Conservation (phyloP, 768 basidiomycete genomes). For the Brasilioporus rufonigricans region DNA sequence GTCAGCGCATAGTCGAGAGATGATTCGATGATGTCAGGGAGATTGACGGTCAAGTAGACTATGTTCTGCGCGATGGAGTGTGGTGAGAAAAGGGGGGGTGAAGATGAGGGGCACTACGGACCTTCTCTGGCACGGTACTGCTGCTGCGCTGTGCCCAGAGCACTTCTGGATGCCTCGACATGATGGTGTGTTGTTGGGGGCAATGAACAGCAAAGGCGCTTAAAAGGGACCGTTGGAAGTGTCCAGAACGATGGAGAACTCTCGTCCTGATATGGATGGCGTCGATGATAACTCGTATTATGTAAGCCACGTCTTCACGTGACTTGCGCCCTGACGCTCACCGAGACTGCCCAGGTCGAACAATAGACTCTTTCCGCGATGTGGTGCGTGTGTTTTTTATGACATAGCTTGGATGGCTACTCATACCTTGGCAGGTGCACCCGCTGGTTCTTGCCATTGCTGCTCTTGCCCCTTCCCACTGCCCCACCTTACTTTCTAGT, state of each 20-base stretch:
- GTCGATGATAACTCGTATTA: not conserved
- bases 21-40: slow-evolving; percentile 63
- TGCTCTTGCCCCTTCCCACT: slow-evolving; percentile 75
- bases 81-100: not conserved
- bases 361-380: slow-evolving; percentile 27
- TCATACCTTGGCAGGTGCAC: slow-evolving; percentile 60
- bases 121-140: slow-evolving; percentile 61
- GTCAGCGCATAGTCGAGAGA: slow-evolving; percentile 63
- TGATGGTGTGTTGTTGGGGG: slow-evolving; percentile 21
- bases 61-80: slow-evolving; percentile 57
- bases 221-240: slow-evolving; percentile 25
- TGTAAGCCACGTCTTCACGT: slow-evolving; percentile 20
- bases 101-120: slow-evolving; percentile 26
- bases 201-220: slow-evolving; percentile 1
- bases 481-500: slow-evolving; percentile 79
- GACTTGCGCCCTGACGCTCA: not conserved
- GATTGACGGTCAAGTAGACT: slow-evolving; percentile 81
- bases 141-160: slow-evolving; percentile 95
- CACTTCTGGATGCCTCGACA: slow-evolving; percentile 75
- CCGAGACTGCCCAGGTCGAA: not conserved
- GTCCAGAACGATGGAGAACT: slow-evolving; percentile 33
- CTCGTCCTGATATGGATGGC: slow-evolving; percentile 17
- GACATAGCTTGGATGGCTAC: not conserved
- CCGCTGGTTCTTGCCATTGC: slow-evolving; percentile 78
- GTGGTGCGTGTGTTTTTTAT: slow-evolving; percentile 48